Percentiles rank a stretch among this genome's conserved stretches.
Evolutionary conservation across 129 eudicot species (phyloP).

Genomic region (Gnaphalium uliginosum): DNA sequence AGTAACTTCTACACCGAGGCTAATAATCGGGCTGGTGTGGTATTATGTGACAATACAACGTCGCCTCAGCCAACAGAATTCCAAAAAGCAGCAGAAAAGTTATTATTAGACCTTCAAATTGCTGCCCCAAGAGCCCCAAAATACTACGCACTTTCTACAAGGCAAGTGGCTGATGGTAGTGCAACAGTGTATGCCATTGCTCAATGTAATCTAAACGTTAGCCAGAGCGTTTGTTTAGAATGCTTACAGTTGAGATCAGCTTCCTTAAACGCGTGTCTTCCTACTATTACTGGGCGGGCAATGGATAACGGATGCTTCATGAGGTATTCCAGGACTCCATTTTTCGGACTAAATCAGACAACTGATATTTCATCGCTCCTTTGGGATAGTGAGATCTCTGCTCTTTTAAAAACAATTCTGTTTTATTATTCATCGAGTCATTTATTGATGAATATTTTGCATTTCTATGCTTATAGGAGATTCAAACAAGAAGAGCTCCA

Average conservation of each 20-base stretch:
- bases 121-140: slow-evolving; percentile 54
- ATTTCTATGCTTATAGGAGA: slow-evolving; percentile 30
- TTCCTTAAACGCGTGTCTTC: slow-evolving; percentile 44
- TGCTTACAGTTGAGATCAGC: slow-evolving; percentile 49
- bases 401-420: not conserved
- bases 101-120: slow-evolving; percentile 48
- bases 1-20: slow-evolving; percentile 48
- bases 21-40: slow-evolving; percentile 46
- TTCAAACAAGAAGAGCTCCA: slow-evolving; percentile 51
- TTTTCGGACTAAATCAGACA: slow-evolving; percentile 57
- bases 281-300: slow-evolving; percentile 55
- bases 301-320: slow-evolving; percentile 61
- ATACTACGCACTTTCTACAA: slow-evolving; percentile 47
- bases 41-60: slow-evolving; percentile 50
- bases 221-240: slow-evolving; percentile 43
- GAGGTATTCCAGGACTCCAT: slow-evolving; percentile 56
- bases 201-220: slow-evolving; percentile 53
- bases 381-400: slow-evolving; percentile 35
- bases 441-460: not conserved
- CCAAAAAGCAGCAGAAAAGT: slow-evolving; percentile 28
- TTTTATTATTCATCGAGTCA: not conserved
- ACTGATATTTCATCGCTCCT: slow-evolving; percentile 48
- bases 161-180: slow-evolving; percentile 28
- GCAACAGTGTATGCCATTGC: slow-evolving; percentile 52
- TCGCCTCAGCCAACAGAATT: slow-evolving; percentile 44